phyloP scores from a whole-genome alignment of 192 early-diverging fungal genomes.

The Coemansia sp. region DNA sequence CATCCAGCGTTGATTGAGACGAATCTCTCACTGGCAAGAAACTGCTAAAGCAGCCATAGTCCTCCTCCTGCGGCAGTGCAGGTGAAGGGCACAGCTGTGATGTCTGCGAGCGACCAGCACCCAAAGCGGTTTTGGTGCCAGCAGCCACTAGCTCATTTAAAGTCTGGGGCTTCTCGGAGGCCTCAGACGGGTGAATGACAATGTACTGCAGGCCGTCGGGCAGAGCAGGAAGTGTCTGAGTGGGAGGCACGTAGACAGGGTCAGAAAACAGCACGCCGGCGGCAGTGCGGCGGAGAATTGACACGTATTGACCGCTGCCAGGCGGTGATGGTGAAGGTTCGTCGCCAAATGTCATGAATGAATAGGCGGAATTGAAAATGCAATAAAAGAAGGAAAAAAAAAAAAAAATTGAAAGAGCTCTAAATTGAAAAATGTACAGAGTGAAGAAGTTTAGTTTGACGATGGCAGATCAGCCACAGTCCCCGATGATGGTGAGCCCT shows the following conservation, averaged over 20 bases:
- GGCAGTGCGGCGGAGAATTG: conserved; percentile 38
- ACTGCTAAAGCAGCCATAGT: conserved; percentile 38
- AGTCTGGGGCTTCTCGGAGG: conserved; percentile 4
- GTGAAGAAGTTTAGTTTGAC: too few species aligned
- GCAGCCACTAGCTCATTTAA: conserved; percentile 24
- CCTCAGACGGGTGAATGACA: conserved; percentile 36
- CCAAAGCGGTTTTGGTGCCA: not conserved
- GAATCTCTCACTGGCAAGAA: conserved; percentile 44
- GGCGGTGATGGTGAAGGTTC: conserved; percentile 1
- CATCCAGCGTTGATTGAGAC: conserved; percentile 15
- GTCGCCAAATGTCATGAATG: not conserved
- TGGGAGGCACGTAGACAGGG: conserved; percentile 28
- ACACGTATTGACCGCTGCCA: conserved; percentile 34
- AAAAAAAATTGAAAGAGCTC: not conserved
- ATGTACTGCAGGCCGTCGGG: conserved; percentile 50
- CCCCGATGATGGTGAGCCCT: conserved; percentile 4
- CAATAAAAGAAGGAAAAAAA: not conserved
- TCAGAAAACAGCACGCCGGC: conserved; percentile 45
- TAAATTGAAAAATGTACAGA: not conserved
- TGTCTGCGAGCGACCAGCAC: not conserved
- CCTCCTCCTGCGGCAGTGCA: conserved; percentile 15
- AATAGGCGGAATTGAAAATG: not conserved
- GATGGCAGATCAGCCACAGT: not conserved
- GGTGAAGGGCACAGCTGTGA: not conserved
- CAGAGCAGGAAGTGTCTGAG: conserved; percentile 34